phyloP scores from a whole-genome alignment of 805 yeast species.

The Lachancea mirantina region DNA sequence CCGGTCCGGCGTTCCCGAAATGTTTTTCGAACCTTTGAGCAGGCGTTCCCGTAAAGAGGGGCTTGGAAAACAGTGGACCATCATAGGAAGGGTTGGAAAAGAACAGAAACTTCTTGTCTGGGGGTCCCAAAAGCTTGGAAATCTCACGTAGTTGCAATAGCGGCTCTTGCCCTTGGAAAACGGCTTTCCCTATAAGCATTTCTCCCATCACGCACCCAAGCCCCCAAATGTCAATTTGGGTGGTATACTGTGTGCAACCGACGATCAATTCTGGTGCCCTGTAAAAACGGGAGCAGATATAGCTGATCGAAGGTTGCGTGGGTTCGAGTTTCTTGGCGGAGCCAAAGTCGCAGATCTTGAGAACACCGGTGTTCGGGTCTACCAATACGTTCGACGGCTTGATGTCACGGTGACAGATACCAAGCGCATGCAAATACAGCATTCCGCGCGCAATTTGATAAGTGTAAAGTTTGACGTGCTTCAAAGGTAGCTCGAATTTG shows the following conservation, averaged over 20 bases:
- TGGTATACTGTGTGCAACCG: constrained; percentile 80
- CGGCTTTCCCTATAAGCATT: constrained; percentile 83
- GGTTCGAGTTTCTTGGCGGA: constrained; percentile 74
- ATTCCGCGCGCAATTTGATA: constrained; percentile 78
- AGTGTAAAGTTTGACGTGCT: constrained; percentile 69
- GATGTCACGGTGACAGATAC: constrained; percentile 77
- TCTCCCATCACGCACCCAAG: constrained; percentile 95
- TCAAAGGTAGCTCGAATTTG: constrained; percentile 56
- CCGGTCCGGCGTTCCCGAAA: constrained; percentile 71
- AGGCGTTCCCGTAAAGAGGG: constrained; percentile 50
- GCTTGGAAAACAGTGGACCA: constrained; percentile 66
- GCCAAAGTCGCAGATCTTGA: constrained; percentile 82
- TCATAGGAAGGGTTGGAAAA: constrained; percentile 68
- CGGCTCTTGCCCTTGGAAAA: constrained; percentile 93
- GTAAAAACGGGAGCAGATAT: constrained; percentile 92
- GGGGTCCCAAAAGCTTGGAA: constrained; percentile 85
- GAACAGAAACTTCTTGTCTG: constrained; percentile 62
- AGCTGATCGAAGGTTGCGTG: constrained; percentile 83
- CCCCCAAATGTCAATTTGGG: constrained; percentile 96
- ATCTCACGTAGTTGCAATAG: constrained; percentile 84
- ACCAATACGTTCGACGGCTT: constrained; percentile 78
- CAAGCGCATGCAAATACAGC: constrained; percentile 74
- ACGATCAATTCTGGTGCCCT: constrained; percentile 85
- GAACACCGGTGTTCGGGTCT: constrained; percentile 56
- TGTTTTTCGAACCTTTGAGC: constrained; percentile 55